phyloP scores from a whole-genome alignment of 164 flowering plant genomes.

The Dillenia suffruticosa region DNA sequence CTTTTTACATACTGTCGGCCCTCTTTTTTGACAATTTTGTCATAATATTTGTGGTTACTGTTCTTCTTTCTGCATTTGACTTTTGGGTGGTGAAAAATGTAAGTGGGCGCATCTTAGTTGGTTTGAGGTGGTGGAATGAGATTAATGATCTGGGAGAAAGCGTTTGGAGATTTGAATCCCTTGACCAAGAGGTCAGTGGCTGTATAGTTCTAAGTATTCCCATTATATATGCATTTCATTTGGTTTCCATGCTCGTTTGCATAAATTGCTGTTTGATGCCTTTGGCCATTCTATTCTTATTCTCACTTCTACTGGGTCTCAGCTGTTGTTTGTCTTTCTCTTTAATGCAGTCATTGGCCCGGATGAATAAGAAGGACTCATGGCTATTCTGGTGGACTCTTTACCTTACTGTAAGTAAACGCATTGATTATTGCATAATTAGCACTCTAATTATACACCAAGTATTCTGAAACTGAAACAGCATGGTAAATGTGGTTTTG shows the following conservation, averaged over 20 bases:
- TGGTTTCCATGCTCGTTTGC: too few species aligned
- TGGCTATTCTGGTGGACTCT: slow-evolving; percentile 99
- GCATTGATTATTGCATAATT: neutral
- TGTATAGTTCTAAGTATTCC: neutral
- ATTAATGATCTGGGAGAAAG: slow-evolving; percentile 91
- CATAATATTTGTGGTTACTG: slow-evolving; percentile 90
- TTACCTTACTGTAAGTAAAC: slow-evolving; percentile 68
- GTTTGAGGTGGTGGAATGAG: slow-evolving; percentile 99
- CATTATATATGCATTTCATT: neutral
- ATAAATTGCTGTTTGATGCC: too few species aligned
- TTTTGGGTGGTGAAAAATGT: slow-evolving; percentile 99
- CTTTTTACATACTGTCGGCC: slow-evolving; percentile 87
- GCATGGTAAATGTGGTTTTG: too few species aligned
- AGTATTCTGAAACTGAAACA: too few species aligned
- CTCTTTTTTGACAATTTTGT: slow-evolving; percentile 79
- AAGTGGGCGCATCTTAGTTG: slow-evolving; percentile 91
- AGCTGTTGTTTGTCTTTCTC: slow-evolving; percentile 9
- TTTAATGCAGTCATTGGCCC: slow-evolving; percentile 70
- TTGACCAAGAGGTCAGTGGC: slow-evolving; percentile 80
- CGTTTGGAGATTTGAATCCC: slow-evolving; percentile 90
- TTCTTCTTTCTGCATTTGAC: slow-evolving; percentile 86
- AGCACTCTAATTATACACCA: too few species aligned
- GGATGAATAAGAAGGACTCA: slow-evolving; percentile 96
- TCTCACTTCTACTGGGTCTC: neutral
- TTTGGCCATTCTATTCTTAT: neutral